Base-by-base conservation (phyloP, 2,329 filamentous ascomycete species). In the Fusarium austroafricanum region DNA sequence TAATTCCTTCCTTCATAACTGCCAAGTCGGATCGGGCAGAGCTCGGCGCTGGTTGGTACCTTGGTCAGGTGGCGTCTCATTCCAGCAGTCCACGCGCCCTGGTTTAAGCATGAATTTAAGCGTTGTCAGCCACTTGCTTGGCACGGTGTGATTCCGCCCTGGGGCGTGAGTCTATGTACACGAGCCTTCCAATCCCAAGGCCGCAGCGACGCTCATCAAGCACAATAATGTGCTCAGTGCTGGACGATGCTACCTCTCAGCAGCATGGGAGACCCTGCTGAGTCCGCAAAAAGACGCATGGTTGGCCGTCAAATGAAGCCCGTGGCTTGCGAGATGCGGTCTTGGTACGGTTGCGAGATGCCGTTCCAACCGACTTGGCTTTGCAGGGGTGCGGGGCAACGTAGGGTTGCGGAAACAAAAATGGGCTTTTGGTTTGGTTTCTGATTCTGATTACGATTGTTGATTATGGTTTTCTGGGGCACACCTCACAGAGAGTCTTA, bases 51-150 rank as follows among this genome's bases (percentile, higher is more conserved):
- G 62, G 42, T 28, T 28, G 23, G 62, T 57, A 62, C 55, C 51
- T 61, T 65, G 62, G 57, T 69, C 68, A 71, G 71, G 65, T 64
- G 69, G 61, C 28, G 40, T 55, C 62, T 68, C 46, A 68, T 68
- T 65, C 68, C 60, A 61, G 51, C 57, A 63, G 51, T 59, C 67
- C 52, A 67, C 61, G 72, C 63, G 72, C 65, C 68, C 71, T 76
- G 68, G 75, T 81, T 82, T 82, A 82, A 82, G 80, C 80, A 82
- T 82, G 80, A 81, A 81, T 82, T 82, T 82, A 82, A 82, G 80
- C 80, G 79, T 82, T 81, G 78, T 77, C 78, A 80, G 80, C 79
- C 79, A 81, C 77, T 76, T 71, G 70, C 80, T 82, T 82, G 79
- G 80, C 80, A 77, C 71, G 67, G 52, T 55, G 64, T 45, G 40